Evolutionary conservation across 78 protist genomes (phyloP), one percentile per base, ranked within the genome.

Genomic region (Dictyostelium citrinum): DNA sequence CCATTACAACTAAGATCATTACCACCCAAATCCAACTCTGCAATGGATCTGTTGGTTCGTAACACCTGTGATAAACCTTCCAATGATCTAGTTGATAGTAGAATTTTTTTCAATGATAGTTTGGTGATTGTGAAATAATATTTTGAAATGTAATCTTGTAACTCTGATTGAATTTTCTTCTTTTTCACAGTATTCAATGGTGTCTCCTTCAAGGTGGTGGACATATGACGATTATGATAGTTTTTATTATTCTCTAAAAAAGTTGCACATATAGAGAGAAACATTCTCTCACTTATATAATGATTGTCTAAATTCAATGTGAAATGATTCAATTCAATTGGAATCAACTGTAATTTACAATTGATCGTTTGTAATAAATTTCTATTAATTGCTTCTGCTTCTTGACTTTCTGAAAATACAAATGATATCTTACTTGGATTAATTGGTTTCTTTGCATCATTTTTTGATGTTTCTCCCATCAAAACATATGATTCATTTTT

Each of bases 231-330:
- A 77, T 86, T 86, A 24, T 55, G 81, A 45, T 77, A 86, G 84
- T 78, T 76, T 6, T 86, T 81, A 39, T 86, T 86, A 39, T 86
- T 86, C 14, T 22, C 51, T 14, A 86, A 77, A n/a, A 86, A 76
- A 2, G 84, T 31, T 16, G 93, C 93, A 43, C 93, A 86, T 29
- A 86, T 86, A 1, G 85, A 78, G 14, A 86, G 68, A 7, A 78
- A 58, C 71, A 86, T 14, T 16, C 76, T 27, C 37, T 86, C 93
- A 2, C 80, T n/a, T 33, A 86, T 43, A 35, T 14, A 61, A 43
- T 86, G 93, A 35, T 86, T 86, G 29, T 86, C 93, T 29, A 86
- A 55, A 45, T 86, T 86, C 33, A 86, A 61, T 31, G 93, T 86
- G 24, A 86, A 78, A 24, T 86, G 93, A 46, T 64, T 86, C n/a